These are phyloP conservation scores for Cotoneaster glaucophyllus DNA, from an alignment of 306 rosid genomes.

Conservation along the genomic window DNA sequence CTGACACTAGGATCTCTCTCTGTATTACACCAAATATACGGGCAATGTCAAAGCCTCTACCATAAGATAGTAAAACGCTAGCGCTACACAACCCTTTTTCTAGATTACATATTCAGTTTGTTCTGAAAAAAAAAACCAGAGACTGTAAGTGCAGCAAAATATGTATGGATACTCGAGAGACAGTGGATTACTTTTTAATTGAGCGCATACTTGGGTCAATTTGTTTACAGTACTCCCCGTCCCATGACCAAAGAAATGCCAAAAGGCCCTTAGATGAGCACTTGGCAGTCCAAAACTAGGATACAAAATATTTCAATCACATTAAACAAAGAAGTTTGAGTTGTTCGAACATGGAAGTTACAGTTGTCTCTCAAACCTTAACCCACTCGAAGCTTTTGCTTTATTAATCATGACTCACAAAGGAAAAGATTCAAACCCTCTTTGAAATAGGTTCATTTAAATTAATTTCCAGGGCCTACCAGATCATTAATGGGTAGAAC, in stretches of 20 bases:
- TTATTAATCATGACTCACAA: neutral
- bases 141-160: neutral
- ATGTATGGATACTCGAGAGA: neutral
- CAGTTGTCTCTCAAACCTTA: neutral
- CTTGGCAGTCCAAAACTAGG: neutral
- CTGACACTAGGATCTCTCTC: slow-evolving; percentile 70
- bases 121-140: neutral
- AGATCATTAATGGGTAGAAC: neutral
- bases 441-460: neutral
- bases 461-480: neutral
- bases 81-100: neutral
- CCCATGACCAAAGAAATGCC: neutral
- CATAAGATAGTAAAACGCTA: neutral
- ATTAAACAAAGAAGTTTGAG: neutral
- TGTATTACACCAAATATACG: slow-evolving; percentile 16
- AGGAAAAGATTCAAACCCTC: neutral
- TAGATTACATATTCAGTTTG: neutral
- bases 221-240: neutral
- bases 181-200: neutral
- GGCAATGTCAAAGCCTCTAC: neutral
- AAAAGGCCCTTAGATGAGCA: neutral
- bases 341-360: neutral
- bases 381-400: neutral
- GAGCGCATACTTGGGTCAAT: neutral
- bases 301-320: neutral